These are phyloP conservation scores for Calonectria pseudoturangicola DNA, from an alignment of 2,329 filamentous ascomycete genomes.

Conservation along the genomic window DNA sequence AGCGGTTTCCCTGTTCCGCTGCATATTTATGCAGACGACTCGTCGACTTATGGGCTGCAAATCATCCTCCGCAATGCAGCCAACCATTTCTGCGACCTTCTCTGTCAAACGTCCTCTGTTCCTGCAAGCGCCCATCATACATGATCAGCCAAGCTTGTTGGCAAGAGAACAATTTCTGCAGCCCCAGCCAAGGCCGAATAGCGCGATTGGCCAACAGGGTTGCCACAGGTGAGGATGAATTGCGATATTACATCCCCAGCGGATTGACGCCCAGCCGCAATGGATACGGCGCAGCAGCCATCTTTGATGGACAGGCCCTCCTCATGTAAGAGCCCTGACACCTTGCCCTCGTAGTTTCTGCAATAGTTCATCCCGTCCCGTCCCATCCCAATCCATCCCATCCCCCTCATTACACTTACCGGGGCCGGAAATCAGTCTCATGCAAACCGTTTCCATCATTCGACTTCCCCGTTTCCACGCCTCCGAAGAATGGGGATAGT, in stretches of 20 bases:
- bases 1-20: conserved; percentile 22
- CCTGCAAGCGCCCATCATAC: conserved; percentile 5
- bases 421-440: conserved; percentile 20
- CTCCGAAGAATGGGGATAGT: conserved; percentile 20
- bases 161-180: conserved; percentile 48
- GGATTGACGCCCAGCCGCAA: conserved; percentile 28
- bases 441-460: conserved; percentile 34
- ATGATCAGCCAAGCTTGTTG: conserved; percentile 26
- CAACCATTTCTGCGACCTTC: background rate
- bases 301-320: conserved; percentile 18
- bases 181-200: conserved; percentile 45
- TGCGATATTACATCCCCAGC: conserved; percentile 43
- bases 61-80: conserved; percentile 17
- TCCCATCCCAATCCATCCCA: conserved; percentile 16
- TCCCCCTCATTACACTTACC: conserved; percentile 8
- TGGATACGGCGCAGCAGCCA: conserved; percentile 31
- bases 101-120: background rate
- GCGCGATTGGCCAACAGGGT: conserved; percentile 50
- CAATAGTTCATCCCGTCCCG: conserved; percentile 36
- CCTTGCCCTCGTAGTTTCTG: conserved; percentile 13
- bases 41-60: conserved; percentile 4
- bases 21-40: conserved; percentile 36
- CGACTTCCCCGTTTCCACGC: conserved; percentile 34
- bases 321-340: conserved; percentile 2
- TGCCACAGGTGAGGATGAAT: conserved; percentile 45